Conservation (phyloP, 129 eudicot species). For the Centrapalus pauciflorus region DNA sequence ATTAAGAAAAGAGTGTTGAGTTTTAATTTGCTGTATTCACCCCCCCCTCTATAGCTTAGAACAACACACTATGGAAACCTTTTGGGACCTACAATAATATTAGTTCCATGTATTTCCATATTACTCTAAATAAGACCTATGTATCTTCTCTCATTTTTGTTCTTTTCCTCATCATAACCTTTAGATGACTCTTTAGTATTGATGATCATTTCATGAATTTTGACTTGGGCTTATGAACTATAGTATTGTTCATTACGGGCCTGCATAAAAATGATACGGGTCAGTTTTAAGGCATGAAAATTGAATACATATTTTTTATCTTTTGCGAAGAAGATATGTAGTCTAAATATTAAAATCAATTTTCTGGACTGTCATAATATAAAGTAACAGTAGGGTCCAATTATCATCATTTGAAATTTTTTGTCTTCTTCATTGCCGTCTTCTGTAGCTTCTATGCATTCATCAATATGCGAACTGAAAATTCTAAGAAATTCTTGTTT, state of each 20-base stretch:
- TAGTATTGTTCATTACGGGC: neutral
- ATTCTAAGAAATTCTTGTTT: no score
- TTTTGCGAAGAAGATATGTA: neutral
- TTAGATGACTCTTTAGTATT: slow-evolving; percentile 7
- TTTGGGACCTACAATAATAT: no score
- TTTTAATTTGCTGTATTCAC: no score
- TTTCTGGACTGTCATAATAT: neutral
- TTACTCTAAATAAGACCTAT: neutral
- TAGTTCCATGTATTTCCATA: neutral
- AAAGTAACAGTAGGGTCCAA: neutral
- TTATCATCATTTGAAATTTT: no score
- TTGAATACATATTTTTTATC: neutral
- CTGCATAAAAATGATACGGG: slow-evolving; percentile 4
- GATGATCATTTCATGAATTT: slow-evolving; percentile 5
- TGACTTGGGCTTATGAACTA: slow-evolving; percentile 8
- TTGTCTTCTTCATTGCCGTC: no score
- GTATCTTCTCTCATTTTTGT: neutral
- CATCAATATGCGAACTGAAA: no score
- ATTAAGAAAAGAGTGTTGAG: no score
- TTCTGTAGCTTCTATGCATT: no score
- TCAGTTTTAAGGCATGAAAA: neutral
- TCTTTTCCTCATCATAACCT: neutral
- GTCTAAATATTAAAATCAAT: neutral
- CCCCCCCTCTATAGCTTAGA: no score
- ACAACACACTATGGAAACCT: no score